phyloP scores from a whole-genome alignment of 495 filamentous ascomycete genomes.

The Geopyxis carbonaria region DNA sequence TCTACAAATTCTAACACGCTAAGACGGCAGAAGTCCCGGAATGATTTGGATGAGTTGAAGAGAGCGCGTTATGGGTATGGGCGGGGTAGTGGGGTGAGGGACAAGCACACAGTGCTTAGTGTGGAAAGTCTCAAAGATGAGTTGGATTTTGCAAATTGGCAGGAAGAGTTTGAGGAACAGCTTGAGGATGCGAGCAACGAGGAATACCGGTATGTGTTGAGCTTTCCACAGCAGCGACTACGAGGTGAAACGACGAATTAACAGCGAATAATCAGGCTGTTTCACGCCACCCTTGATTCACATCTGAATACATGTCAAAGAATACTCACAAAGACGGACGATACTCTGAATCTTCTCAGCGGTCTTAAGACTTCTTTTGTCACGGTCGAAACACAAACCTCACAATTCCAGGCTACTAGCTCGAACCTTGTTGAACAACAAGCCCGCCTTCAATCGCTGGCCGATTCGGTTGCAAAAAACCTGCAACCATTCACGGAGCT shows the following conservation, averaged over 20 bases:
- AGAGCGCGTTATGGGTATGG: slow-evolving; percentile 26
- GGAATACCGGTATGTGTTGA: slow-evolving; percentile 64
- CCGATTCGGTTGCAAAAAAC: slow-evolving; percentile 66
- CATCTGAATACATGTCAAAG: slow-evolving; percentile 60
- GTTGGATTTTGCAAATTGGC: slow-evolving; percentile 45
- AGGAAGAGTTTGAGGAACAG: slow-evolving; percentile 43
- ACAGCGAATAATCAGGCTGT: slow-evolving; percentile 12
- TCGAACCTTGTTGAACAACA: slow-evolving; percentile 69
- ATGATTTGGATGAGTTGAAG: slow-evolving; percentile 29
- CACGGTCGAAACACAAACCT: slow-evolving; percentile 74
- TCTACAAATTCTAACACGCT: slow-evolving; percentile 21
- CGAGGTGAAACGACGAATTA: neutral
- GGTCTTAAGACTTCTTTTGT: slow-evolving; percentile 67
- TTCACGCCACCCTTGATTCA: slow-evolving; percentile 38
- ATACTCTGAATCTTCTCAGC: slow-evolving; percentile 54
- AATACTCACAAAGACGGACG: slow-evolving; percentile 59
- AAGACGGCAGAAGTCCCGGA: slow-evolving; percentile 27
- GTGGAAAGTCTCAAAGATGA: slow-evolving; percentile 28
- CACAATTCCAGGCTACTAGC: slow-evolving; percentile 77
- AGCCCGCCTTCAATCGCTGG: slow-evolving; percentile 52
- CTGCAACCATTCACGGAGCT: slow-evolving; percentile 82
- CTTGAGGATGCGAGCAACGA: slow-evolving; percentile 67
- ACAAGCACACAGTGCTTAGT: neutral
- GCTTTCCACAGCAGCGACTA: slow-evolving; percentile 3
- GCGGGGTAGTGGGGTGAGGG: slow-evolving; percentile 7